Percentiles rank a stretch among this genome's conserved stretches.
Conservation (phyloP, 1,284 basidiomycete species). For the Leccinum pachyderme region DNA sequence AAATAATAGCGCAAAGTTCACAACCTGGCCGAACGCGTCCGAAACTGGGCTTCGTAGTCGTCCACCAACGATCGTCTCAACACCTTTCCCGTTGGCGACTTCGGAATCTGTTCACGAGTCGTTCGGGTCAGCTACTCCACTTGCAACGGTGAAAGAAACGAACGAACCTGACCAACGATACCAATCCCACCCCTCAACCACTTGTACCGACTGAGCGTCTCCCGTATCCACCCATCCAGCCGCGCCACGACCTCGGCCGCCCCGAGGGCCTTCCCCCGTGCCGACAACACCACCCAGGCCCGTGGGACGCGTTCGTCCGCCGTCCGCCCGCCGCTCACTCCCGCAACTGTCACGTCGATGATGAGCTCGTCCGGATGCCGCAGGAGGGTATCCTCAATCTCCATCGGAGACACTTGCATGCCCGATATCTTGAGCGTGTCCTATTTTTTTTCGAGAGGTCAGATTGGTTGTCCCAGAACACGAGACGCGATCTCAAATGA, state of each 20-base stretch:
- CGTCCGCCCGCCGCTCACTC: constrained; percentile 65
- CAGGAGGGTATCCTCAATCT: constrained; percentile 64
- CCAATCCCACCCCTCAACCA: constrained; percentile 69
- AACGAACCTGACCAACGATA: constrained; percentile 55
- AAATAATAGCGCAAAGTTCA: constrained; percentile 3
- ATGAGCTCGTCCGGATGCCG: constrained; percentile 58
- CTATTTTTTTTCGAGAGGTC: constrained; percentile 31
- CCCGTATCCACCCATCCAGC: constrained; percentile 58
- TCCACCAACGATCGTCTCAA: constrained; percentile 58
- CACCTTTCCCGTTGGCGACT: constrained; percentile 68
- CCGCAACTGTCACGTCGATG: constrained; percentile 62
- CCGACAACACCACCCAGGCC: constrained; percentile 70
- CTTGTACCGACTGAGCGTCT: constrained; percentile 66
- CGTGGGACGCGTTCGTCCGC: constrained; percentile 67
- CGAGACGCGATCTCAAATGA: neutral
- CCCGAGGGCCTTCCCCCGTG: constrained; percentile 48
- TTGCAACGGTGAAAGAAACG: neutral
- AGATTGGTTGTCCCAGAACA: constrained; percentile 1
- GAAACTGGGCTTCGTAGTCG: constrained; percentile 42
- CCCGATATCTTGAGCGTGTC: constrained; percentile 75
- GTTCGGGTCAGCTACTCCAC: neutral
- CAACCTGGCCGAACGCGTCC: constrained; percentile 17
- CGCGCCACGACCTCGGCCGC: constrained; percentile 40
- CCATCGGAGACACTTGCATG: constrained; percentile 69
- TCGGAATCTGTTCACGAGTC: constrained; percentile 53